Percentiles rank a stretch among this genome's conserved stretches.
phyloP scores from a whole-genome alignment of 139 green algal species.

The Edaphochlamys debaryana region DNA sequence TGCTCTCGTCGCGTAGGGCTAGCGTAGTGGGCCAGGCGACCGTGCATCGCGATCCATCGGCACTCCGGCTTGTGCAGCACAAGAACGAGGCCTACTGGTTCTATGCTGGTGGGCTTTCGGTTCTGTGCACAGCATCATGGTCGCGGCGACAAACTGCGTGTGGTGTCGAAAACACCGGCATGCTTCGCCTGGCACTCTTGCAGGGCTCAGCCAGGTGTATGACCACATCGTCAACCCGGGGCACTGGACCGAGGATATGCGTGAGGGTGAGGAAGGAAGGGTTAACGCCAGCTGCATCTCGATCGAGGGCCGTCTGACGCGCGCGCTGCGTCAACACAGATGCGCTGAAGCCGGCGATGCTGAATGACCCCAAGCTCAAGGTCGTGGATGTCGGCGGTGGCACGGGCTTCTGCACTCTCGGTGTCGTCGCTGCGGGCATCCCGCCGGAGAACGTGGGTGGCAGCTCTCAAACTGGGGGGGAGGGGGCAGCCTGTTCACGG shows the following conservation, averaged over 20 bases:
- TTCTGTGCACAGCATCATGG: not conserved
- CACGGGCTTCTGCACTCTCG: conserved; percentile 94
- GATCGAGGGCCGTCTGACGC: not conserved
- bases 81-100: not conserved
- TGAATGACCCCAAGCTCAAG: conserved; percentile 81
- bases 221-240: conserved; percentile 91
- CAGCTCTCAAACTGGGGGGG: too few species aligned
- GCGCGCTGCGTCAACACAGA: too few species aligned
- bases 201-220: conserved; percentile 91
- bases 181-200: not conserved
- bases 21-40: too few species aligned
- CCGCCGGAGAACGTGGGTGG: conserved; percentile 68
- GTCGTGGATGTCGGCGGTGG: conserved; percentile 94
- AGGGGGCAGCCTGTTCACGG: too few species aligned
- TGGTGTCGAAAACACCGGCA: too few species aligned
- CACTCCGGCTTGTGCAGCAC: not conserved
- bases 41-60: not conserved
- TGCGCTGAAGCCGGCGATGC: conserved; percentile 82
- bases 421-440: conserved; percentile 85
- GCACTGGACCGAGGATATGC: conserved; percentile 97
- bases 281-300: too few species aligned
- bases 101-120: not conserved
- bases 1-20: too few species aligned
- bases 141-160: too few species aligned
- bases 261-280: conserved; percentile 46